Evolutionary conservation across 352 stramenopile species (phyloP), one percentile per base, ranked within the genome.

Genomic region (Blastocystis sp.): DNA sequence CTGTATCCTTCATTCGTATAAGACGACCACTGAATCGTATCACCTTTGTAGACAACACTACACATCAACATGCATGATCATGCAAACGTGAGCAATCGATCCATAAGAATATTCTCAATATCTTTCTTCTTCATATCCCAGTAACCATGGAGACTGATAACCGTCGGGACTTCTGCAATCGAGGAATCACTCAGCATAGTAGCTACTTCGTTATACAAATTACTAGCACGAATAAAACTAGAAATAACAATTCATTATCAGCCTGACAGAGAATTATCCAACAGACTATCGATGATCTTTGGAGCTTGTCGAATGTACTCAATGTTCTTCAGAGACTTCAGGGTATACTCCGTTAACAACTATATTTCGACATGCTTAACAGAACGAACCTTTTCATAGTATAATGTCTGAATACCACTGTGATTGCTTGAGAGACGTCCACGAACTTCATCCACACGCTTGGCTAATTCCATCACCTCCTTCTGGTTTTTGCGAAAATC

Each of bases 241-340:
- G 5, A 12, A 35, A 21, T 77, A 19, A 77, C 6, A 54, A 77
- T 37, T 9, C 32, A 35, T 2, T 37, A 51, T 24, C 65, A 24
- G n/a, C 0, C 3, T 7, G 16, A 77, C 65, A 77, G 65, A 24
- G 29, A 54, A 56, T 66, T 63, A 52, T 57, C 49, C 9, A 83
- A n/a, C 11, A 83, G 49, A n/a, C 29, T 21, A 19, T 83, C 71
- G 16, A 83, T 46, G 1, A 83, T 21, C 51, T 65, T 67, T 11
- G 71, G 71, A n/a, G 71, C 46, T 37, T 83, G 71, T n/a, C 71
- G 71, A 24, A 83, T 83, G 29, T 83, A 83, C n/a, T 83, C 71
- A 29, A 83, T 59, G 54, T 83, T 83, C 71, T 83, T 83, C 43
- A 83, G 71, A 9, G 71, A 83, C 29, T 83, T 83, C 71, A 83